Conservation (phyloP, 2,329 filamentous ascomycete species). For the Penicillium italicum region DNA sequence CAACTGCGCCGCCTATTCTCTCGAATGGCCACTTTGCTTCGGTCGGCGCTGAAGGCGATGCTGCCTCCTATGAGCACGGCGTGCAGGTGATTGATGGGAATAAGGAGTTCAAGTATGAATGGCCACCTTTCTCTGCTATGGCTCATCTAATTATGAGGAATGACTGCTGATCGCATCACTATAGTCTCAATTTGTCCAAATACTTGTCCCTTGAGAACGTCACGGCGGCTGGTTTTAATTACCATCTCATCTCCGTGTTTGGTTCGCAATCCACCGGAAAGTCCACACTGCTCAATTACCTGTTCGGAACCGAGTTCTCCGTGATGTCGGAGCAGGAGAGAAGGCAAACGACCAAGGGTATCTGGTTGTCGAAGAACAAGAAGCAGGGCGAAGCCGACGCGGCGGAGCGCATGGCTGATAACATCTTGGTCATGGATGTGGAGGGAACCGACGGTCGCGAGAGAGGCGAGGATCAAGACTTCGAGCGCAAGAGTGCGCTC, state of each 20-base stretch:
- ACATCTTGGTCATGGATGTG: constrained; percentile 98
- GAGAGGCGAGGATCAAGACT: constrained; percentile 96
- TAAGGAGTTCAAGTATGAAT: constrained; percentile 89
- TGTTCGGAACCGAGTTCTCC: constrained; percentile 93
- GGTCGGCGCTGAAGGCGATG: constrained; percentile 37
- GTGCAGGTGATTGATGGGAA: constrained; percentile 96
- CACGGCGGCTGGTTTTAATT: constrained; percentile 91
- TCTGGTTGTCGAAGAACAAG: constrained; percentile 99
- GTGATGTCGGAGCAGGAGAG: constrained; percentile 96
- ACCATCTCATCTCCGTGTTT: constrained; percentile 98
- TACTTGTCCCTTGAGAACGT: constrained; percentile 80
- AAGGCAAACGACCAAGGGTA: constrained; percentile 96
- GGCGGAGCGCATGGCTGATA: constrained; percentile 74
- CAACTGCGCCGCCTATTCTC: constrained; percentile 39
- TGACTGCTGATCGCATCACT: constrained; percentile 12
- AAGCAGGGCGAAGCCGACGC: constrained; percentile 41
- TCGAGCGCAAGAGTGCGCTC: constrained; percentile 95
- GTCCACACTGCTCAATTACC: constrained; percentile 90
- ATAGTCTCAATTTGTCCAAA: constrained; percentile 69
- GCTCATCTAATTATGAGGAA: background rate
- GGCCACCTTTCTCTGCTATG: constrained; percentile 29
- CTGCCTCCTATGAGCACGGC: constrained; percentile 71
- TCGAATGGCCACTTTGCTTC: constrained; percentile 48
- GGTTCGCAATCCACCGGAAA: constrained; percentile 98
- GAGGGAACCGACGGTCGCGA: constrained; percentile 96